Evolutionary conservation across 2,329 filamentous ascomycete species (phyloP).

Genomic region (Colletotrichum sp.): DNA sequence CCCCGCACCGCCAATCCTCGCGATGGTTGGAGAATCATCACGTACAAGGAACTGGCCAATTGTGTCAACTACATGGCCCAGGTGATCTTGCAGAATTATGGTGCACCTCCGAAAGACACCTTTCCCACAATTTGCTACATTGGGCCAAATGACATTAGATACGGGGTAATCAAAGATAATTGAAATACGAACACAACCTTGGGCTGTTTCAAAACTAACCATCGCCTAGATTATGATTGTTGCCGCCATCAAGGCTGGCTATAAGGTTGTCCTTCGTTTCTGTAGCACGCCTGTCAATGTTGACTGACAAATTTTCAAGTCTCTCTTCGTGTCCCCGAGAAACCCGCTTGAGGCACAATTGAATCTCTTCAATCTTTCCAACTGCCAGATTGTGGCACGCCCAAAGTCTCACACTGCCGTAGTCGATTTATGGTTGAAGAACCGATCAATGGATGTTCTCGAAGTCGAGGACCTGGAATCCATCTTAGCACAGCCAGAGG

Average conservation of each 20-base stretch:
- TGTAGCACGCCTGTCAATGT: constrained; percentile 33
- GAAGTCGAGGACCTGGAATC: constrained; percentile 34
- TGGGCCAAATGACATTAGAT: constrained; percentile 46
- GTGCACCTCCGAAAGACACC: constrained; percentile 27
- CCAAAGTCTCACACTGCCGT: constrained; percentile 30
- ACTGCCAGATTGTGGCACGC: constrained; percentile 44
- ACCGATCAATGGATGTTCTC: constrained; percentile 41
- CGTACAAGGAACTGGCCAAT: constrained; percentile 40
- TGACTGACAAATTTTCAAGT: constrained; percentile 23
- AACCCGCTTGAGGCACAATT: constrained; percentile 50
- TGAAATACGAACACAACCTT: neutral
- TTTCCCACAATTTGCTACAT: constrained; percentile 50
- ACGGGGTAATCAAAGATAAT: constrained; percentile 23
- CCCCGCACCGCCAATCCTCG: constrained; percentile 38
- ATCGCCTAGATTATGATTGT: constrained; percentile 29
- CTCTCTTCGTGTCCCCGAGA: constrained; percentile 49
- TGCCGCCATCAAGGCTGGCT: constrained; percentile 41
- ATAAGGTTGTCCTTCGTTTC: constrained; percentile 15
- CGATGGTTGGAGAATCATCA: constrained; percentile 44
- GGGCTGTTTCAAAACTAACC: neutral
- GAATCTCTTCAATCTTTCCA: constrained; percentile 48
- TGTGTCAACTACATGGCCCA: constrained; percentile 42
- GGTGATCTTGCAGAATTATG: constrained; percentile 32
- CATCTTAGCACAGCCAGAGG: constrained; percentile 38
- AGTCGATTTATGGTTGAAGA: constrained; percentile 41